Base-by-base conservation (phyloP, 2,329 filamentous ascomycete species). In the Cercospora brassicicola region DNA sequence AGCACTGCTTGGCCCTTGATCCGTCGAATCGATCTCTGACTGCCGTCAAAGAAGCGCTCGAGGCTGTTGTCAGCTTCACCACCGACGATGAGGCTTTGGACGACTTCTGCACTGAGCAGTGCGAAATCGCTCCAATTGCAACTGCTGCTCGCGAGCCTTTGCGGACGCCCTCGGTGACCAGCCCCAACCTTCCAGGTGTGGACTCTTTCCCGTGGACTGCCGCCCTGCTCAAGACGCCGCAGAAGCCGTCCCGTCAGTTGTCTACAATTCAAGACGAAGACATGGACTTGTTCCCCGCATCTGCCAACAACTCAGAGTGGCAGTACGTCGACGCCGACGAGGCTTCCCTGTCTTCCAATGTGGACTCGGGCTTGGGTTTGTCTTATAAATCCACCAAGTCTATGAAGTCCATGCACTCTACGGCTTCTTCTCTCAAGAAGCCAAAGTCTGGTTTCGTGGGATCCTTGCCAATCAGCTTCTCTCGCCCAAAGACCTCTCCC, bases 181-280 rank as follows among this genome's bases (percentile, higher is more conserved):
- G 90, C 75, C 93, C 95, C 23, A 88, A 90, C 74, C 80, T 95
- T 74, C 91, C 93, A 75, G 86, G 86, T 67, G 83, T 83, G 68
- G 92, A 92, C 67, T 90, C 92, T 4, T 98, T 98, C 86, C 94
- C 94, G 1, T 99, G 95, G 95, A 90, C 93, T 74, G 94, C 95
- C 82, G 93, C 92, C 72, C 83, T 98, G 65, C 92, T 96, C 71
- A 89, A 89, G 71, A 92, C 86, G 67, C 88, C 91, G 23, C 87
- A 88, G 33, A 88, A 90, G 77, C 81, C 85, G n/a, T 83, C 89
- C 68, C 91, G 93, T 70, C 93, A 96, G 79, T 87, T 98, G 70
- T 97, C 93, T 68, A 91, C 86, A 76, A 97, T 98, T 74, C 90
- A 89, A 5, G 88, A 90, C 77, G 89, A 91, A 72, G 87, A 91